Conservation (phyloP, 108 stramenopile species). For the Thalassiosira profunda region DNA sequence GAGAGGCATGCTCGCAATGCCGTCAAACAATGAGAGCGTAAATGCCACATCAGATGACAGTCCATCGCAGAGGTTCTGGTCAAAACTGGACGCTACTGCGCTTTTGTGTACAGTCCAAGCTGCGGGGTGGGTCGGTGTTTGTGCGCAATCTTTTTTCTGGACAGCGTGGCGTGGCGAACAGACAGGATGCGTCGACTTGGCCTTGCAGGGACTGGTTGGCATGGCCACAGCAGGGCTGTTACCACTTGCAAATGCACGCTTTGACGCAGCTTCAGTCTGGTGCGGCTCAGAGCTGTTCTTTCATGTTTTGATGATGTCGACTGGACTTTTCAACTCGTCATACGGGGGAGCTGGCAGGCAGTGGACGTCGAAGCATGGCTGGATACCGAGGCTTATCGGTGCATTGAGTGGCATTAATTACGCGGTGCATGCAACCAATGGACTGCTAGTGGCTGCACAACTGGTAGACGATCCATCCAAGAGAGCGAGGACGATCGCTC, state of each 20-base stretch:
- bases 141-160: conserved; percentile 22
- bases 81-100: background rate
- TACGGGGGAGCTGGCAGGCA: no score
- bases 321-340: no score
- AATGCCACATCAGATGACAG: background rate
- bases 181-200: conserved; percentile 15
- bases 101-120: conserved; percentile 14
- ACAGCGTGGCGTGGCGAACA: conserved; percentile 21
- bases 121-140: conserved; percentile 10
- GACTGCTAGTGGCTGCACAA: conserved; percentile 7
- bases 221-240: background rate
- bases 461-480: conserved; percentile 14
- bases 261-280: conserved; percentile 14
- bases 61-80: background rate
- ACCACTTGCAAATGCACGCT: background rate
- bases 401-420: conserved; percentile 30
- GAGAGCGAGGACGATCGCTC: conserved; percentile 15
- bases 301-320: conserved; percentile 15
- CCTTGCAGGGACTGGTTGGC: conserved; percentile 9
- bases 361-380: no score
- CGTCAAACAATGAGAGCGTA: background rate
- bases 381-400: conserved; percentile 8
- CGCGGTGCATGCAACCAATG: conserved; percentile 30
- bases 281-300: conserved; percentile 20
- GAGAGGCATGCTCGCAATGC: no score